Base-by-base conservation (phyloP, 371 early-diverging fungal species). In the Mucor velutinosus region DNA sequence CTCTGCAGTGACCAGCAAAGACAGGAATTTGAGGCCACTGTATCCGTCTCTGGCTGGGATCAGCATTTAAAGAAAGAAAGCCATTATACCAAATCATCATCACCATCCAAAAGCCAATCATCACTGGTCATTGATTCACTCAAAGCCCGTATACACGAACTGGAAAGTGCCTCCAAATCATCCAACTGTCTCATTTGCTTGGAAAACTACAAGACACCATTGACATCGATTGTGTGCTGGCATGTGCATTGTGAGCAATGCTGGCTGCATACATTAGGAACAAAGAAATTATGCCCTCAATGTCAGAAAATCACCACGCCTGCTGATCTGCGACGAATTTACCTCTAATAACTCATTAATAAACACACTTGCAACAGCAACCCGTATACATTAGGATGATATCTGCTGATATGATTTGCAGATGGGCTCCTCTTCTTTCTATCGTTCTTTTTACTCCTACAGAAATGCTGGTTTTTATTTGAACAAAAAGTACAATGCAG, bases 191-290 rank as follows among this genome's bases (percentile, higher is more conserved):
- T 93, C 17, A 91, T 95, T 12, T 96, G 96, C 71, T 76, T 92
- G n/a, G 94, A 93, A 49, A 81, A 88, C 0, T 94, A 91, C 77
- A 82, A 81, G 17, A 81, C 82, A 14, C 95, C 95, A 0, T 70
- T 93, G 19, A 86, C 88, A 1, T 94, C 94, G 0, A 90, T 93
- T 57, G 85, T 89, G 14, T 96, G 96, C 74, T 96, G 96, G 97
- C 97, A 96, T 82, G 97, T 95, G 5, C 92, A 94, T 62, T 96
- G 97, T 73, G 91, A 94, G 68, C 79, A 82, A 58, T 95, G 97
- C 70, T 96, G 97, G 97, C 81, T 95, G 64, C 88, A 87, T 37
- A 92, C 93, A 0, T 75, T 96, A n/a, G 94, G 92, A 4, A 82
- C 88, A 30, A 95, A 95, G 67, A 93, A 94, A 60, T 80, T 95